Base-by-base conservation (phyloP, 73 alveolate genomes). In the Tetrahymena borealis region DNA sequence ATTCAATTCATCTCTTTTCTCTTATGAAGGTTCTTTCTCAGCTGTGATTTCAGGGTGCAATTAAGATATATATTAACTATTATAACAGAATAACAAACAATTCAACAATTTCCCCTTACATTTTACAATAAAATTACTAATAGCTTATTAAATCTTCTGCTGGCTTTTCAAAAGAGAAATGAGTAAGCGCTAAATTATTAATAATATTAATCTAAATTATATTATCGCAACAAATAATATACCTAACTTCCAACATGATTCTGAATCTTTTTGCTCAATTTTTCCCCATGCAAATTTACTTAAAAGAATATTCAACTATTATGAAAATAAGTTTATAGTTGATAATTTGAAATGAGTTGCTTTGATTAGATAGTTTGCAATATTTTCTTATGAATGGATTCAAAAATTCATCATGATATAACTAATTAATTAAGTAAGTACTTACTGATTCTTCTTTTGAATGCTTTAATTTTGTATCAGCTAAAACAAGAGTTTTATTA, bases 231-330 rank as follows among this genome's bases (percentile, higher is more conserved):
- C n/a, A n/a, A n/a, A 60, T 60, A 24, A 24, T 16, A 24, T 60
- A 60, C 85, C 85, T 9, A 60, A 60, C 28, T 60, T 60, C 85
- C 85, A 60, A 60, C 28, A 60, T 39, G 95, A 95, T 94, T 96
- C 96, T 16, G 94, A 94, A 91, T 97, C 98, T 37, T 95, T 96
- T 38, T 95, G 96, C 32, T 94, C 97, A 93, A 96, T 94, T 37
- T 91, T 93, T 16, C 99, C 99, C 99, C 99, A 97, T 40, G 96
- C 95, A 85, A 91, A 79, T 33, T 93, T 91, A 20, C 96, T 94
- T 7, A 97, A 39, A 4, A 97, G 93, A 85, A 92, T 94, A 41
- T 95, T 79, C 60, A 95, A 38, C 98, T 95, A 96, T 90, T 37
- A 18, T n/a, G 32, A 78, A 33, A 60, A 20, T 24, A 60, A 3